Evolutionary conservation across 768 basidiomycete species (phyloP).

Genomic region (Boletales sp.): DNA sequence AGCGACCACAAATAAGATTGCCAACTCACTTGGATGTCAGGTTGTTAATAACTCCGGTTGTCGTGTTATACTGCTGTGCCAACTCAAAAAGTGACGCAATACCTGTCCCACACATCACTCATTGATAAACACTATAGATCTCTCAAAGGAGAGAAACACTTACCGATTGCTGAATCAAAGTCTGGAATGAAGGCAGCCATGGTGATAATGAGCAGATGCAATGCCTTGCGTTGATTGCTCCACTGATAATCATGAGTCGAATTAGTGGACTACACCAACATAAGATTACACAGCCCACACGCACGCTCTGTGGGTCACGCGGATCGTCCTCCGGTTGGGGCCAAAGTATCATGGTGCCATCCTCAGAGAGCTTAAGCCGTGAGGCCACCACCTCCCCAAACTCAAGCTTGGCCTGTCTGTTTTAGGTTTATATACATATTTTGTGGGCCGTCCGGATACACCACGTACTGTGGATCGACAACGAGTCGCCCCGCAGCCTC

Average conservation of each 20-base stretch:
- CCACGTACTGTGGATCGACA: slow-evolving; percentile 54
- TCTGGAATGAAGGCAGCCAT: slow-evolving; percentile 54
- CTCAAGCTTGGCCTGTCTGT: slow-evolving; percentile 45
- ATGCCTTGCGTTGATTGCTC: slow-evolving; percentile 39
- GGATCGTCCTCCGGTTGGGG: slow-evolving; percentile 50
- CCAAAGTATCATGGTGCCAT: slow-evolving; percentile 50
- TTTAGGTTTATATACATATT: background rate
- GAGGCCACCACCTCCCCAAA: slow-evolving; percentile 46
- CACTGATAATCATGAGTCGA: slow-evolving; percentile 32
- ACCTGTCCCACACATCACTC: slow-evolving; percentile 25
- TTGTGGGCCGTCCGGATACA: background rate
- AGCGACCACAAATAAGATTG: background rate
- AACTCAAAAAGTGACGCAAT: slow-evolving; percentile 50
- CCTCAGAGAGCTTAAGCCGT: slow-evolving; percentile 42
- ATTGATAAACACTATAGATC: background rate
- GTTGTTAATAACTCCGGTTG: slow-evolving; percentile 46
- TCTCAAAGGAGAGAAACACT: background rate
- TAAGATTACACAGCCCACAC: slow-evolving; percentile 4
- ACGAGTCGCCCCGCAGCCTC: slow-evolving; percentile 55
- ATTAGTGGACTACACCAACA: background rate
- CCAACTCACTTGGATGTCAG: slow-evolving; percentile 40
- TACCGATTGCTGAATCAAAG: slow-evolving; percentile 51
- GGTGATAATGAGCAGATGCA: slow-evolving; percentile 47
- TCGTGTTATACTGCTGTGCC: slow-evolving; percentile 42
- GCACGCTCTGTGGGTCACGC: slow-evolving; percentile 53